Base-by-base conservation (phyloP, 2,329 filamentous ascomycete species). In the Zymoseptoria crescenta region DNA sequence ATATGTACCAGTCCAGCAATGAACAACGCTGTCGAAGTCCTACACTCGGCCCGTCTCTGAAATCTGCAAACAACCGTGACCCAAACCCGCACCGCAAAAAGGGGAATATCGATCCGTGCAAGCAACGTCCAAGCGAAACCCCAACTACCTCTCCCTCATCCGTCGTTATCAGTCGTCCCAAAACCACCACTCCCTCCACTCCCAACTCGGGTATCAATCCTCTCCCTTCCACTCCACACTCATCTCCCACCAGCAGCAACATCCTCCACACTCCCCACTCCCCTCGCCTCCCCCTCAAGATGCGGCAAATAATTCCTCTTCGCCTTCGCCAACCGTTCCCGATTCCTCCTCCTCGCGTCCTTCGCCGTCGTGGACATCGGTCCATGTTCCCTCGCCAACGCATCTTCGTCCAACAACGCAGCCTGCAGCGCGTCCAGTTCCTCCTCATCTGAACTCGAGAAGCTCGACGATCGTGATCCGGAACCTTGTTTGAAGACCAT, bases 361-460 rank as follows among this genome's bases (percentile, higher is more conserved):
- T 64, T 65, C 0, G 63, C 60, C 10, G 62, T 64, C 49, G 67
- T 62, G 6, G 55, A 57, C 3, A 65, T 58, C 0, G 62, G 55
- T 1, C 62, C 67, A 55, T 64, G 63, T 53, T 67, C 62, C 3
- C 58, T 51, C 16, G 53, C 55, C 8, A 61, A 48, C 2, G 58
- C 63, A 50, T 62, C 45, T 41, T 64, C 62, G 20, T 57, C 63
- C 30, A 52, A 53, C 45, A 66, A 24, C 0, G 56, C 65, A 1
- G 61, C 67, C 55, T 70, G 64, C 20, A 72, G 56, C 2, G 63
- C 75, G 55, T 84, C 80, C 7, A 87, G 72, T 57, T 83, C 79
- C 52, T 84, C 81, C 59, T 83, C 80, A 53, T 87, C 84, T 8
- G 77, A 81, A 58, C 79, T 83, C 30, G 75, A 79, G 71, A 85